Percentiles rank a stretch among this genome's conserved stretches.
Conservation (phyloP, 352 stramenopile species). For the Pythium aquatile region DNA sequence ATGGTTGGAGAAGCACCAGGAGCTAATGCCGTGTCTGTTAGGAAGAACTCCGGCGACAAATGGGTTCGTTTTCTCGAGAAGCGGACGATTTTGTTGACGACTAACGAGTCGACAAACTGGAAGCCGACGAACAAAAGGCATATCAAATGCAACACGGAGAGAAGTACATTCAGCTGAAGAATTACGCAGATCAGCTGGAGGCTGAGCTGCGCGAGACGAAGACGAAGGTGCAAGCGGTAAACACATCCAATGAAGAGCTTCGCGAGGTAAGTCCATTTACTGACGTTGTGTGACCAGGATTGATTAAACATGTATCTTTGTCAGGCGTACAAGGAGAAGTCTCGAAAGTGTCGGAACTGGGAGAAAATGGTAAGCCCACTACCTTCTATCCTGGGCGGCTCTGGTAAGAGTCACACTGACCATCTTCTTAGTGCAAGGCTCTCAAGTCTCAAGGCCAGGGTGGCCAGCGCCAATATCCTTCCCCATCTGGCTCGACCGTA, state of each 20-base stretch:
- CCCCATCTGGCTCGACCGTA: constrained; percentile 43
- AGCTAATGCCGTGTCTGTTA: constrained; percentile 8
- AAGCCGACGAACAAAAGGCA: constrained; percentile 78
- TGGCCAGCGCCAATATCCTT: constrained; percentile 49
- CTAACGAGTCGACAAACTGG: neutral
- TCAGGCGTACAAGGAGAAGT: constrained; percentile 87
- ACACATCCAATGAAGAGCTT: constrained; percentile 73
- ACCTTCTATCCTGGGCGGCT: neutral
- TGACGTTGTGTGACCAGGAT: too few relatives aligned
- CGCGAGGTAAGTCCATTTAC: constrained; percentile 38
- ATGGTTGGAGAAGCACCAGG: neutral
- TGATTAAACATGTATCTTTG: too few relatives aligned
- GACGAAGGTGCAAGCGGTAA: constrained; percentile 69
- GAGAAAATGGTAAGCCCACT: constrained; percentile 72
- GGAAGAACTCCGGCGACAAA: constrained; percentile 73
- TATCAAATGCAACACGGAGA: constrained; percentile 82
- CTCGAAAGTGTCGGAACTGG: constrained; percentile 83
- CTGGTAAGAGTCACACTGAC: neutral
- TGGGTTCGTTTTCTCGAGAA: constrained; percentile 38
- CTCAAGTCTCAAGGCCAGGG: constrained; percentile 49
- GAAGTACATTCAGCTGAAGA: constrained; percentile 88
- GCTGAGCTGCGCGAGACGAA: constrained; percentile 80
- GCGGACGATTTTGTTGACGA: neutral
- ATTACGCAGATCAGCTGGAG: constrained; percentile 83
- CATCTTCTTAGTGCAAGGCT: constrained; percentile 54